Base-by-base conservation (phyloP, 805 yeast species). In the Saccharomycopsis olivae region DNA sequence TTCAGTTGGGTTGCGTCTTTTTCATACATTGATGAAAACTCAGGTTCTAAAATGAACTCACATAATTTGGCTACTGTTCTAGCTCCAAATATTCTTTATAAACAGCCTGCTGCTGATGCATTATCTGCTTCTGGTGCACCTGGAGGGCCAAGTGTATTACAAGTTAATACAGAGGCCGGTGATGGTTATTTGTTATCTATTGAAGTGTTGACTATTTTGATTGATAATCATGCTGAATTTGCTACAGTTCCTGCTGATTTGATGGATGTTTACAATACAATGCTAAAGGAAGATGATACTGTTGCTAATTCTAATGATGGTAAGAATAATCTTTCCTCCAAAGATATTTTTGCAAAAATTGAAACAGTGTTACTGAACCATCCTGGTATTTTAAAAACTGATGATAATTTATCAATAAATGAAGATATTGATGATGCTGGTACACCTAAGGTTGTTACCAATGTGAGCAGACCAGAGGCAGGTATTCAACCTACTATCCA, bases 1-100 rank as follows among this genome's bases (percentile, higher is more conserved):
- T 73, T 92, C 54, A 79, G 78, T 58, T 92, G 97, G 97, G 89
- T 88, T 2, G 86, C 97, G 0, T 84, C 97, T 2, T 92, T 92
- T 61, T 83, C 96, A 1, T 88, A 85, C 50, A 75, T 88, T 46
- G 96, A 87, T 53, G 94, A 86, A 51, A 88, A 83, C 49, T 73
- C 76, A 17, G 92, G 92, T 1, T 86, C 96, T 3, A 92, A 89
- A 62, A 92, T 92, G 98, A 96, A 89, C 56, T 74, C 83, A 25
- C 95, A 87, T 55, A 92, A 92, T 57, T 67, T 92, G 47, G 95
- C 98, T 2, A 92, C 97, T 0, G 99, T 92, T 2, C 69, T 92
- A 36, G 83, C 96, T 0, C 99, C 99, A 1, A 92, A 88, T 53
- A 78, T 92, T 33, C 65, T 94, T 30, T 80, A 79, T 50, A 60